A percentile compares a stretch with the other conserved stretches of the same genome.
Conservation (phyloP, 2,329 filamentous ascomycete genomes). For the Colletotrichum sp. region DNA sequence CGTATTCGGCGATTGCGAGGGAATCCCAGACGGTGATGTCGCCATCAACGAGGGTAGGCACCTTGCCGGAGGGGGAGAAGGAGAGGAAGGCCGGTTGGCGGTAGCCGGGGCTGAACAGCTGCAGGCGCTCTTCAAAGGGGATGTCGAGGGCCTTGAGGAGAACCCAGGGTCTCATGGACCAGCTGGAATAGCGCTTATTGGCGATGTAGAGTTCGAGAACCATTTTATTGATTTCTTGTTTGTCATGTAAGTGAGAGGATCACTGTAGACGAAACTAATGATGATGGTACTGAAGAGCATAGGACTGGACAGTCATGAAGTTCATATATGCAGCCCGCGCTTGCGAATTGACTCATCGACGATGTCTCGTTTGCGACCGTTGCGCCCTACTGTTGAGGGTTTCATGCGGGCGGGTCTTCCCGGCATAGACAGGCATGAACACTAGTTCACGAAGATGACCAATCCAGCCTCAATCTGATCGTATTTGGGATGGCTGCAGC, state of each 20-base stretch:
- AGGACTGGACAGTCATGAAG: neutral
- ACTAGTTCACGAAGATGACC: neutral
- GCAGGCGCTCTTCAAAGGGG: slow-evolving; percentile 45
- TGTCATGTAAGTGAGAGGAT: no score
- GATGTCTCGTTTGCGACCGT: neutral
- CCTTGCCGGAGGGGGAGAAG: slow-evolving; percentile 46
- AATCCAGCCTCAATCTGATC: neutral
- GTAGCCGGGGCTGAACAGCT: slow-evolving; percentile 33
- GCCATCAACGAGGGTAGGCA: slow-evolving; percentile 43
- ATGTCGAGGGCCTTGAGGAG: slow-evolving; percentile 47
- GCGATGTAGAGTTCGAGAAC: slow-evolving; percentile 44
- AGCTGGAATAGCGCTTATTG: slow-evolving; percentile 51
- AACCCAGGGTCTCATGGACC: slow-evolving; percentile 52
- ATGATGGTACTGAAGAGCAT: fast-evolving
- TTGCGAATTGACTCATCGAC: slow-evolving; percentile 2
- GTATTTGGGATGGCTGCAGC: neutral
- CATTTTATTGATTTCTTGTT: slow-evolving; percentile 28
- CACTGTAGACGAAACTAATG: fast-evolving
- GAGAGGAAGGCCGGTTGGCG: slow-evolving; percentile 37
- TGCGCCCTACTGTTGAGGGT: neutral
- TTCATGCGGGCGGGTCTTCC: neutral
- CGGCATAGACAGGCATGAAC: neutral
- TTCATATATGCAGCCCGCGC: neutral
- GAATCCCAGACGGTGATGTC: slow-evolving; percentile 46
- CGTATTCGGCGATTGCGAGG: slow-evolving; percentile 51